Conservation (phyloP, 2,329 filamentous ascomycete species). For the Geosmithia putterillii region DNA sequence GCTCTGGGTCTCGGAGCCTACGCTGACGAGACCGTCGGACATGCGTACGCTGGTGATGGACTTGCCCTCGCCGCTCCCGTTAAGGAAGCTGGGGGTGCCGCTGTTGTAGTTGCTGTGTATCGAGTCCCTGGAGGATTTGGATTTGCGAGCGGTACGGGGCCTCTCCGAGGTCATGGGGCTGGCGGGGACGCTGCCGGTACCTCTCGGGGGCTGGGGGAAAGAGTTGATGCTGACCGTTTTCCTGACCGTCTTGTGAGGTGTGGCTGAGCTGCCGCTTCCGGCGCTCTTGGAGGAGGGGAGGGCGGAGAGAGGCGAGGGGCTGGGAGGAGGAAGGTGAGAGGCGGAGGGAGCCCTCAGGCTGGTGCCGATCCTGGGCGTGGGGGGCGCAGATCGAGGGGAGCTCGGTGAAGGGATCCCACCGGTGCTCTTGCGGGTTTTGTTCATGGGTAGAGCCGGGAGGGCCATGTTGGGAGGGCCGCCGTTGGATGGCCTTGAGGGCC, state of each 20-base stretch:
- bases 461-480: constrained; percentile 61
- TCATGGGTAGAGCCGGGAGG: constrained; percentile 61
- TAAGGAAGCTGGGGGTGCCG: constrained; percentile 61
- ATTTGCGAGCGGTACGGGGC: constrained; percentile 34
- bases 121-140: constrained; percentile 42
- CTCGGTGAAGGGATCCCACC: constrained; percentile 27
- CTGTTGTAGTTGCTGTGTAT: constrained; percentile 34
- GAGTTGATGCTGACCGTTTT: constrained; percentile 90
- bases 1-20: constrained; percentile 76
- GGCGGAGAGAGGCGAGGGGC: constrained; percentile 38
- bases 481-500: constrained; percentile 53
- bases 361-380: constrained; percentile 35
- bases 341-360: constrained; percentile 48
- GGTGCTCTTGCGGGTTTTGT: constrained; percentile 60
- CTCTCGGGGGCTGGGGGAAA: constrained; percentile 76
- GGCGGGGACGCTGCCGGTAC: constrained; percentile 43
- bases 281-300: constrained; percentile 33
- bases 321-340: constrained; percentile 36
- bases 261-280: constrained; percentile 40
- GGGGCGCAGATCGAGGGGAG: constrained; percentile 25
- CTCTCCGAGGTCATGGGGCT: constrained; percentile 45
- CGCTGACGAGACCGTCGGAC: constrained; percentile 63
- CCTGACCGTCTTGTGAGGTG: constrained; percentile 49
- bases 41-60: constrained; percentile 55
- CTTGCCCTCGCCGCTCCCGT: constrained; percentile 66